These are phyloP conservation scores for Blastomyces parvus DNA, from an alignment of 2,329 filamentous ascomycete genomes.

Conservation along the genomic window DNA sequence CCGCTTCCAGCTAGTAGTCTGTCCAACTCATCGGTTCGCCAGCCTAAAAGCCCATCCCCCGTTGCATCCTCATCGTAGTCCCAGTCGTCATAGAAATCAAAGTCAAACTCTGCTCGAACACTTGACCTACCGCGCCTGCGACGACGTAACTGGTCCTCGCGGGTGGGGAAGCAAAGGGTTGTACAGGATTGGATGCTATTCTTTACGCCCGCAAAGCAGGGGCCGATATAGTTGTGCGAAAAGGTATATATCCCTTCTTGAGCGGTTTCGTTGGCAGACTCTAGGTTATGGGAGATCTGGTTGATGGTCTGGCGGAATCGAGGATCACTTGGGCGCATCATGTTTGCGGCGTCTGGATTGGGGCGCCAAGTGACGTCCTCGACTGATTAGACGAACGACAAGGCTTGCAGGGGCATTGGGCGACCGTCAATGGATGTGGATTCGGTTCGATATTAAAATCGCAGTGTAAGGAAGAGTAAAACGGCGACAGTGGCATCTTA, in stretches of 20 bases:
- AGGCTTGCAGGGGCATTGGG: conserved; percentile 4
- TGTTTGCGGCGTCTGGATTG: conserved; percentile 22
- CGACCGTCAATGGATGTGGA: conserved; percentile 5
- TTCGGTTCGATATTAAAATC: background rate
- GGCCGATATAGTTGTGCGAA: conserved; percentile 72
- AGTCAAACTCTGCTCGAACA: conserved; percentile 68
- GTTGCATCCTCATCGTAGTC: conserved; percentile 49
- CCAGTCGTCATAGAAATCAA: conserved; percentile 99
- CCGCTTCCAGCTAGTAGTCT: conserved; percentile 60
- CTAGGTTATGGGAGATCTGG: conserved; percentile 81
- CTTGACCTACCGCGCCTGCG: conserved; percentile 50
- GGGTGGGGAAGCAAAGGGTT: conserved; percentile 58
- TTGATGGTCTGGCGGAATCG: conserved; percentile 90
- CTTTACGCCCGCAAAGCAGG: conserved; percentile 62
- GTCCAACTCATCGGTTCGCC: conserved; percentile 80
- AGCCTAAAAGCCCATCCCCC: conserved; percentile 57
- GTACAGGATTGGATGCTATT: conserved; percentile 60
- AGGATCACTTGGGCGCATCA: conserved; percentile 62
- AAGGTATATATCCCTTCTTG: conserved; percentile 85
- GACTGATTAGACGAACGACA: conserved; percentile 4
- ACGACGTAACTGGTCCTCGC: conserved; percentile 64
- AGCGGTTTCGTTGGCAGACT: conserved; percentile 83
- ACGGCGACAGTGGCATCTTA: conserved; percentile 2
- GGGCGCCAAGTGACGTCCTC: background rate
- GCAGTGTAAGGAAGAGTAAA: background rate